These are phyloP conservation scores for Xerocomellus chrysenteron DNA, from an alignment of 768 basidiomycete genomes.

Conservation along the genomic window DNA sequence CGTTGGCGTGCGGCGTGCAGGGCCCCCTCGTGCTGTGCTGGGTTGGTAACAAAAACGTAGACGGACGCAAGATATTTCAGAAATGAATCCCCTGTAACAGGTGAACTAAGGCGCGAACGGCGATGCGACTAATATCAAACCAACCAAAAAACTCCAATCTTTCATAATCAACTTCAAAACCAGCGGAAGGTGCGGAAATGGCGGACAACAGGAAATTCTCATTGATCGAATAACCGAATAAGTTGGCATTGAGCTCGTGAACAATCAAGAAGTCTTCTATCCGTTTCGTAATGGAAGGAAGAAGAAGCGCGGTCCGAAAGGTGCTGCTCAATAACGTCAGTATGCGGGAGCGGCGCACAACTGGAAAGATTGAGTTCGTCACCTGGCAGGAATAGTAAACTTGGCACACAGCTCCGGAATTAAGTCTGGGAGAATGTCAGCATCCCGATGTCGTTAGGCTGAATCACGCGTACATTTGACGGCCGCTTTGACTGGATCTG, in stretches of 20 bases:
- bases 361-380: conserved; percentile 23
- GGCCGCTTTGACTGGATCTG: conserved; percentile 38
- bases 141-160: conserved; percentile 79
- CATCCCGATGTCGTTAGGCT: conserved; percentile 23
- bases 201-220: conserved; percentile 65
- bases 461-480: conserved; percentile 56
- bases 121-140: conserved; percentile 38
- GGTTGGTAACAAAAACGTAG: conserved; percentile 71
- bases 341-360: conserved; percentile 16
- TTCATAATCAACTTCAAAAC: conserved; percentile 76
- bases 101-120: conserved; percentile 24
- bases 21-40: conserved; percentile 61
- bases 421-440: conserved; percentile 51
- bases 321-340: conserved; percentile 44
- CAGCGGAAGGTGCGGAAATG: conserved; percentile 67
- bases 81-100: conserved; percentile 65
- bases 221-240: conserved; percentile 62
- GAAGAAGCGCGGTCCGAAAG: conserved; percentile 62
- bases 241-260: conserved; percentile 71
- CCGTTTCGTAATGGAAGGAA: conserved; percentile 73
- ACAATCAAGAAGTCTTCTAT: conserved; percentile 75
- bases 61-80: conserved; percentile 76
- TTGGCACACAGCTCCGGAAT: conserved; percentile 82
- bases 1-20: conserved; percentile 65
- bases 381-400: conserved; percentile 75